Percentiles rank a stretch among this genome's conserved stretches.
phyloP scores from a whole-genome alignment of 1,139 yeast species.

The Taphrina wiesneri region DNA sequence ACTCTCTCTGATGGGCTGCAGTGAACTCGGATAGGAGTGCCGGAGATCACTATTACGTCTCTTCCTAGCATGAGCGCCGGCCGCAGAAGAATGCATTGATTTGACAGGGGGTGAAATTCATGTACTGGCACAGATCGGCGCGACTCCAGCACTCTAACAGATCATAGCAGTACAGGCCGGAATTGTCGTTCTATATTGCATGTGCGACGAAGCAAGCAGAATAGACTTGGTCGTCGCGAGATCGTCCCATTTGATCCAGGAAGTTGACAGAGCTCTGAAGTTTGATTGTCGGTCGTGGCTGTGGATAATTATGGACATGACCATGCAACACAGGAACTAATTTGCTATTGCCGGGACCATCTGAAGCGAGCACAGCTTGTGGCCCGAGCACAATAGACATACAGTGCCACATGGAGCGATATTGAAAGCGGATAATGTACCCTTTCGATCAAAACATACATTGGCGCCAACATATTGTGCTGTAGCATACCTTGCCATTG shows the following conservation, averaged over 20 bases:
- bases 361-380: neutral
- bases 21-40: slow-evolving; percentile 1
- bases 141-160: neutral
- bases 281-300: neutral
- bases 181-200: neutral
- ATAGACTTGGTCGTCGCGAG: neutral
- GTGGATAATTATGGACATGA: neutral
- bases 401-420: neutral
- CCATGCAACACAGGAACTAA: neutral
- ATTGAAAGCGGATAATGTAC: neutral
- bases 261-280: neutral
- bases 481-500: neutral
- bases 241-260: neutral
- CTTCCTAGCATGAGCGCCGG: neutral
- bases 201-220: neutral
- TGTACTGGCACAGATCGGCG: neutral
- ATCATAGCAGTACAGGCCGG: neutral
- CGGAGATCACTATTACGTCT: neutral
- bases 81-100: neutral
- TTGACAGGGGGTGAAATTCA: neutral
- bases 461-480: neutral
- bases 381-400: neutral
- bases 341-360: neutral
- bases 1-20: neutral
- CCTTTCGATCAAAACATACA: neutral